Evolutionary conservation across 345 rosid genomes (phyloP), one percentile per base, ranked within the genome.

Genomic region (Eucalyptus shirleyi): DNA sequence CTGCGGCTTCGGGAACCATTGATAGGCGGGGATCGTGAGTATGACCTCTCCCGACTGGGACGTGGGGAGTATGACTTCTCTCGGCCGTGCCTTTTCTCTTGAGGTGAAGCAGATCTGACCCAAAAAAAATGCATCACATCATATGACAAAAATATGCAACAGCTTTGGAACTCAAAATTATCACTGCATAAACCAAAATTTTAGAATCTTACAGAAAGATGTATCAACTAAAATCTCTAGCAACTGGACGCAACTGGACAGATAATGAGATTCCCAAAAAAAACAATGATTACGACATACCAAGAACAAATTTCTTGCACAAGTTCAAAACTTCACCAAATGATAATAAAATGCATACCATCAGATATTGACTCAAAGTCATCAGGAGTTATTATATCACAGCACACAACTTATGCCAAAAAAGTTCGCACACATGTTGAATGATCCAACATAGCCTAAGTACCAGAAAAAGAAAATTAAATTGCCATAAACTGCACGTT

Each of bases 31-130:
- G 99, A 96, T 51, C 94, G 94, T 24, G 99, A 97, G 92, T 93
- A 94, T 65, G 98, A 94, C 89, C 93, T 92, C 89, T 92, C 97
- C 82, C 93, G 93, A 87, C 90, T 89, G 40, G 83, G 92, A 47
- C n/a, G 60, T 34, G 93, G 92, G 6, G 93, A 91, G 88, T 90
- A 91, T 26, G 94, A 89, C 91, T 92, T 89, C 92, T 91, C 87
- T 72, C 91, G 62, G 45, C 92, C 89, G n/a, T 92, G 90, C 88
- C 92, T 92, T 82, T 91, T 94, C 89, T 92, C 94, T 83, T 92
- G 93, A 30, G 99, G 99, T 28, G 99, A 95, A 45, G 91, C 87
- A 32, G 99, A 96, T 92, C 99, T 98, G 88, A 34, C 88, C 56
- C 12, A 4, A 56, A 56, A 56, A 56, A 77, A 77, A 77, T 72